Conservation (phyloP, 129 eudicot genomes). For the Arctium lappa region DNA sequence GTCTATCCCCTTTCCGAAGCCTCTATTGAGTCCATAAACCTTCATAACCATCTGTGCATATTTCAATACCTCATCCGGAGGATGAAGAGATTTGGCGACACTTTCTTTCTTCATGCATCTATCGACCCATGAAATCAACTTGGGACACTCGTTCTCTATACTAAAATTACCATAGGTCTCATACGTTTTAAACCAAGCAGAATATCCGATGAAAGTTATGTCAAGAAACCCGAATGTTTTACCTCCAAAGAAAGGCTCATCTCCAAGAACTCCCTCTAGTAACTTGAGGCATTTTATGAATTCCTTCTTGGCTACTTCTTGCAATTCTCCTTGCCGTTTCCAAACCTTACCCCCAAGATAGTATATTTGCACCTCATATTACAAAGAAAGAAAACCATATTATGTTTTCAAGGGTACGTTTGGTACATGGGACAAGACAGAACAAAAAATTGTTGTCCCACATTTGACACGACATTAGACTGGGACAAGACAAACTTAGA, state of each 20-base stretch:
- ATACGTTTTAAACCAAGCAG: not conserved
- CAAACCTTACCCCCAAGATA: not conserved
- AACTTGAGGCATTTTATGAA: constrained; percentile 6
- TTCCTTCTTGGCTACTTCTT: not conserved
- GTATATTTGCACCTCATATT: too few species aligned
- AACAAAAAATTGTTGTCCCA: too few species aligned
- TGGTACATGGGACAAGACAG: too few species aligned
- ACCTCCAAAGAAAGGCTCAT: constrained; percentile 6
- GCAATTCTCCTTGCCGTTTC: not conserved
- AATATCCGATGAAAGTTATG: not conserved
- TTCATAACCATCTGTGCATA: not conserved
- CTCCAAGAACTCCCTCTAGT: not conserved
- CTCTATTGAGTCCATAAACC: not conserved
- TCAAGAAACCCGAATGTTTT: not conserved
- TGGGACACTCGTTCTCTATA: constrained; percentile 7
- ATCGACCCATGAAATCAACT: not conserved
- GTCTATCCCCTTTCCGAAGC: not conserved
- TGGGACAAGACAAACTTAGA: too few species aligned
- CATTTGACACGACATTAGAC: too few species aligned
- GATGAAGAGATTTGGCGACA: not conserved
- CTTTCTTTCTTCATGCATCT: constrained; percentile 5
- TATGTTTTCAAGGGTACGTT: too few species aligned
- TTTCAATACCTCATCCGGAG: not conserved
- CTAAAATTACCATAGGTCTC: not conserved
- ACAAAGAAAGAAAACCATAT: too few species aligned